Conservation (phyloP, 2,329 filamentous ascomycete genomes). For the Teratosphaeria epicoccoides region DNA sequence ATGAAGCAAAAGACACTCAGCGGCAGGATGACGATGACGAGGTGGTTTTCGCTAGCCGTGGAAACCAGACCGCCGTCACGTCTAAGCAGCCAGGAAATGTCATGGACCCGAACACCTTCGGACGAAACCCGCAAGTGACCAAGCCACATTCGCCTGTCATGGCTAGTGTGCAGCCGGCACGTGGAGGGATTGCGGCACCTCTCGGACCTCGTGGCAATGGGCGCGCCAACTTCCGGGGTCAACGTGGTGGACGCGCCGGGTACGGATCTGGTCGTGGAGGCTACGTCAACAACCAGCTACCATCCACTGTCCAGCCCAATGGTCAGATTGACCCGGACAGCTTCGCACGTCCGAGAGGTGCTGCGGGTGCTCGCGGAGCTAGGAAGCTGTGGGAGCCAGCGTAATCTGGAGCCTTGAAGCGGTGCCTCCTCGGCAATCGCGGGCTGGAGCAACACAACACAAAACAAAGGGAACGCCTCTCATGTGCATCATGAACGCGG, state of each 20-base stretch:
- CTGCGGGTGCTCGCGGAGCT: slow-evolving; percentile 17
- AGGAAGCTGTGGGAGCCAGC: slow-evolving; percentile 27
- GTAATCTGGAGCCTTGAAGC: slow-evolving; percentile 12
- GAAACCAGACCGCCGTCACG: slow-evolving; percentile 24
- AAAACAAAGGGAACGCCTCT: not conserved
- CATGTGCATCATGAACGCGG: not conserved
- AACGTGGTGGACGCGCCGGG: slow-evolving; percentile 13
- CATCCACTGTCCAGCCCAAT: slow-evolving; percentile 6
- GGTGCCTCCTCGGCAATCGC: not conserved
- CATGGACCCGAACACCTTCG: slow-evolving; percentile 40
- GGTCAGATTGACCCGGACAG: slow-evolving; percentile 29
- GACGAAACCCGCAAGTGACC: slow-evolving; percentile 23
- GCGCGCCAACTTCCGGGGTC: slow-evolving; percentile 19
- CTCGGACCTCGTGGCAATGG: slow-evolving; percentile 13
- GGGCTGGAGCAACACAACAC: not conserved
- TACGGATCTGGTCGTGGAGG: slow-evolving; percentile 13
- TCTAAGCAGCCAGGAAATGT: slow-evolving; percentile 22
- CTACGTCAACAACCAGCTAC: slow-evolving; percentile 4
- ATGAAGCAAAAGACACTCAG: slow-evolving; percentile 2
- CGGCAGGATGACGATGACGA: slow-evolving; percentile 12
- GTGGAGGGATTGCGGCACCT: slow-evolving; percentile 9
- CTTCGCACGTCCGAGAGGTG: slow-evolving; percentile 25
- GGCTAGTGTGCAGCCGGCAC: slow-evolving; percentile 5
- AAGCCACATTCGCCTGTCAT: slow-evolving; percentile 4
- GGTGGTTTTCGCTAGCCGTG: slow-evolving; percentile 19